Evolutionary conservation across 2,329 filamentous ascomycete genomes (phyloP), one percentile per base, ranked within the genome.

Genomic region (Venturia aucupariae): DNA sequence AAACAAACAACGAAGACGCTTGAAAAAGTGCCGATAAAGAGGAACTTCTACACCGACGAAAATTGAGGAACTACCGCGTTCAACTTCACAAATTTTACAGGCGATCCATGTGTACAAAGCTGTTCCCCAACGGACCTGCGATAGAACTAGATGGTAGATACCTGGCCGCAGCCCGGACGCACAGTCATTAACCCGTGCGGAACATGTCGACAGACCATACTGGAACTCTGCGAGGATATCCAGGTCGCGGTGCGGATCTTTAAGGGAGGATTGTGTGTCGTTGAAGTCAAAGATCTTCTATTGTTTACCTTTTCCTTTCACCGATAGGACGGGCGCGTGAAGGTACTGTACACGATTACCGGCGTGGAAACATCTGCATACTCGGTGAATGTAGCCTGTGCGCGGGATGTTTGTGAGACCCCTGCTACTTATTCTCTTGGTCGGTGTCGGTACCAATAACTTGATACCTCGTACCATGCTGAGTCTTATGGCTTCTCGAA

Each of bases 191-290:
- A 32, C 38, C 48, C 48, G 6, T 63, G 62, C 27, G 48, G 48
- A 19, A 63, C 27, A 38, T 63, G 32, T 27, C 17, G 48, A 27
- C 48, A 63, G 32, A 35, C 39, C 30, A 24, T 63, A 22, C 30
- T 63, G 32, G 32, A 59, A 42, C 51, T 41, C 19, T 63, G 51
- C 51, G 41, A 46, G 32, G 38, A 42, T 44, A 63, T 63, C 48
- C 57, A 55, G 35, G 46, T 63, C 17, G 48, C 27, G 30, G 62
- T 59, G 30, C 19, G 13, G 15, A n/a, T 59, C 30, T 22, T 6
- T 5, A 22, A 60, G 38, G 59, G 59, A 41, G 57, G 11, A 13
- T 15, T 1, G 32, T 6, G 57, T 24, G 57, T 60, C 19, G 32
- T 60, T 32, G 41, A 32, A 57, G 30, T 6, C 17, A 7, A 57